Evolutionary conservation across 176 grass and related monocot species (phyloP), one percentile per base, ranked within the genome.

Genomic region (Pontederia crassipes): DNA sequence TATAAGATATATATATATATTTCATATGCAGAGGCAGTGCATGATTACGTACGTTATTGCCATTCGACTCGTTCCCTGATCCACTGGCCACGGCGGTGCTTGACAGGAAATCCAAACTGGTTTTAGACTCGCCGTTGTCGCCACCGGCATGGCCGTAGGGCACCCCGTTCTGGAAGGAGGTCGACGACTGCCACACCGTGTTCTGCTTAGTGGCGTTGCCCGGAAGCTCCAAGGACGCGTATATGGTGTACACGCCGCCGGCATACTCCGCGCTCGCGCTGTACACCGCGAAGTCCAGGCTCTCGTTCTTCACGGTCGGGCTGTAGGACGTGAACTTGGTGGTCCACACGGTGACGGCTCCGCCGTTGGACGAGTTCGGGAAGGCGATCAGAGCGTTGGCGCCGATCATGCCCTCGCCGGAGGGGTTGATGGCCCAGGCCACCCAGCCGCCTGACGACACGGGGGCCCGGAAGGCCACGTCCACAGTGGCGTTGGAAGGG

Each of bases 361-460:
- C 82, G 52, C 88, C 82, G 57, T 17, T 52, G 20, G 1, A 14
- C 51, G 60, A 53, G 61, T 77, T 65, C 6, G 81, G 80, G 52
- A 82, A 86, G 12, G 81, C 88, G 65, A 98, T 24, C 79, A 98
- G 69, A 45, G 86, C 76, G 57, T 77, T 72, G 53, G 81, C 78
- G 12, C 79, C 79, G 4, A 0, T 0, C 93, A 98, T 98, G 51
- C 10, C 73, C 48, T 1, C 0, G 6, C 9, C 0, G 1, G 0
- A 4, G 7, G 87, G 61, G 81, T 98, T 98, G 84, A 98, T 85
- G n/a, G 73, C 93, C 93, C 93, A 98, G 49, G 40, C 73, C 10
- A 92, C 93, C 88, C 88, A 98, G 1, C 77, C 72, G 59, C 9
- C 2, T 28, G 45, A 0, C 8, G 3, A 5, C 63, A 69, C 46